phyloP scores from a whole-genome alignment of 78 protist genomes.

The Blattamonas nauphoetae region DNA sequence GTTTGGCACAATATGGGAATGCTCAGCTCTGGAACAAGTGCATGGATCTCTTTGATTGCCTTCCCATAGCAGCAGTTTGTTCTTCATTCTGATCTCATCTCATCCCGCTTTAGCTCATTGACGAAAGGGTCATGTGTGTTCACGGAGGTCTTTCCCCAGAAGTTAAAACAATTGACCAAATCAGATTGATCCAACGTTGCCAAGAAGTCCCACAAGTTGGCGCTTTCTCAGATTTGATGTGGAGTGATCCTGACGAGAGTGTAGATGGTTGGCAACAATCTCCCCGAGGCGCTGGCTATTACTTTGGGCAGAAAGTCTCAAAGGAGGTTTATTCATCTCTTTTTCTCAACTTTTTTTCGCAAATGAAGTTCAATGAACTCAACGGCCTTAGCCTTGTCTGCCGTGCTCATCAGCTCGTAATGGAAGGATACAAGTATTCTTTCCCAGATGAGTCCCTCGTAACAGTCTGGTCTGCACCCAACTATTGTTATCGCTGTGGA shows the following conservation, averaged over 20 bases:
- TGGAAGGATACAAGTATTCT: slow-evolving; percentile 96
- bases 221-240: slow-evolving; percentile 90
- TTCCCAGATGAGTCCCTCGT: slow-evolving; percentile 75
- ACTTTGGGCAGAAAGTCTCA: slow-evolving; percentile 93
- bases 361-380: slow-evolving; percentile 59
- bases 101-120: slow-evolving; percentile 3
- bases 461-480: slow-evolving; percentile 99
- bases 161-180: slow-evolving; percentile 53
- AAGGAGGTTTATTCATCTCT: slow-evolving; percentile 10
- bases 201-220: slow-evolving; percentile 94
- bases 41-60: slow-evolving; percentile 57
- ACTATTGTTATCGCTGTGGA: slow-evolving; percentile 83
- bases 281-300: slow-evolving; percentile 97
- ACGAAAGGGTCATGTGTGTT: not conserved
- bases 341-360: not conserved
- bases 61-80: slow-evolving; percentile 41
- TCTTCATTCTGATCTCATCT: no score
- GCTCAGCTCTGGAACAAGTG: slow-evolving; percentile 83
- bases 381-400: slow-evolving; percentile 78
- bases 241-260: slow-evolving; percentile 95
- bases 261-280: slow-evolving; percentile 87
- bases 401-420: slow-evolving; percentile 98
- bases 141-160: slow-evolving; percentile 21
- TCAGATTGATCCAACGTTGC: slow-evolving; percentile 57
- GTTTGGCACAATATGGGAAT: slow-evolving; percentile 89